These are phyloP conservation scores for Apiotrichum siamense DNA, from an alignment of 1,284 basidiomycete genomes.

Conservation along the genomic window DNA sequence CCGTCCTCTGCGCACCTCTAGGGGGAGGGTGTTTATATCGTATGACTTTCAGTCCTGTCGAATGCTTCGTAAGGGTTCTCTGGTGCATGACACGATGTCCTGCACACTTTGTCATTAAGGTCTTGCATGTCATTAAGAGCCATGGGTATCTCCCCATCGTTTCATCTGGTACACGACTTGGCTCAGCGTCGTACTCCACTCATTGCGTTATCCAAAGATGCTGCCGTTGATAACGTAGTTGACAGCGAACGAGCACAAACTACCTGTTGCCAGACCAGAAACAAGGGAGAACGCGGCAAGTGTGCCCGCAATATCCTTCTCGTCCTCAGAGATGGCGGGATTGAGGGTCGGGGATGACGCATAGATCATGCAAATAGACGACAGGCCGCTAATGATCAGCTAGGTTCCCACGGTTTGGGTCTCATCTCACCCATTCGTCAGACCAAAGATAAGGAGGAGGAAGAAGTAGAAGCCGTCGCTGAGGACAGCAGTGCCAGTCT, in stretches of 20 bases:
- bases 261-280: constrained; percentile 66
- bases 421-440: constrained; percentile 63
- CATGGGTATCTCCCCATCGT: too few relatives aligned
- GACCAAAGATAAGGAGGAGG: constrained; percentile 65
- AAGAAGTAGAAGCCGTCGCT: constrained; percentile 70
- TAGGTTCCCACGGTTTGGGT: constrained; percentile 43
- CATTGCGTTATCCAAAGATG: constrained; percentile 17
- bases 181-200: too few relatives aligned
- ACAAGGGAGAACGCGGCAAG: constrained; percentile 72
- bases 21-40: too few relatives aligned
- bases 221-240: constrained; percentile 28
- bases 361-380: constrained; percentile 44
- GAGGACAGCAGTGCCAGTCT: constrained; percentile 52
- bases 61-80: too few relatives aligned
- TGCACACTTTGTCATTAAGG: too few relatives aligned
- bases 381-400: constrained; percentile 35
- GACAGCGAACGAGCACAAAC: constrained; percentile 70
- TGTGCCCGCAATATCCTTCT: constrained; percentile 76
- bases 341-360: constrained; percentile 43
- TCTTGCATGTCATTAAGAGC: too few relatives aligned
- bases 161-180: too few relatives aligned
- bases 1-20: too few relatives aligned
- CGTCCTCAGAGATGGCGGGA: constrained; percentile 50
- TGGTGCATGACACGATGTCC: too few relatives aligned
- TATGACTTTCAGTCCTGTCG: too few relatives aligned